Conservation (phyloP, 352 stramenopile species). For the Phytophthora brassicae region DNA sequence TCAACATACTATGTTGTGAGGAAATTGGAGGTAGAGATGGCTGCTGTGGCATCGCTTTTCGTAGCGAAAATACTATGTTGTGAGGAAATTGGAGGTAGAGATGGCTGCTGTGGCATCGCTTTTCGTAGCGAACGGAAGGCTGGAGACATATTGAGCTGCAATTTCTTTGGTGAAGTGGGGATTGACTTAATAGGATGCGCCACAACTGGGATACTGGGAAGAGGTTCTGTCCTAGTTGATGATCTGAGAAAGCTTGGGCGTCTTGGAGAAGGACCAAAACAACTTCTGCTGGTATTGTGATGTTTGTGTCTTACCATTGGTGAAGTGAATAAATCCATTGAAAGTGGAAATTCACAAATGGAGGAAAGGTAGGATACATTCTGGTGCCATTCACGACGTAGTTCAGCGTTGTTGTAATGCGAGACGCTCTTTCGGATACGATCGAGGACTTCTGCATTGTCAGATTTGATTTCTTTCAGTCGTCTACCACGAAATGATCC, state of each 20-base stretch:
- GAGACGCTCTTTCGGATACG: conserved; percentile 62
- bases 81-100: conserved; percentile 55
- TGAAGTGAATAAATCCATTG: conserved; percentile 24
- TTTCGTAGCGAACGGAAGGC: conserved; percentile 71
- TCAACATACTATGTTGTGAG: conserved; percentile 22
- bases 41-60: conserved; percentile 68
- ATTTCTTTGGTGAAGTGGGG: conserved; percentile 52
- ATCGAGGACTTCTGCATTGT: conserved; percentile 58
- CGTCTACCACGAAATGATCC: conserved; percentile 48
- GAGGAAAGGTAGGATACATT: conserved; percentile 73
- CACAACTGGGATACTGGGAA: conserved; percentile 33
- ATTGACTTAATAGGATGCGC: conserved; percentile 62
- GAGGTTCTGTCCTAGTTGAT: conserved; percentile 10
- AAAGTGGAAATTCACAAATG: conserved; percentile 64
- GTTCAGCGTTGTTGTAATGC: conserved; percentile 62
- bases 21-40: conserved; percentile 62
- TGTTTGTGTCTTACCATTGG: conserved; percentile 16
- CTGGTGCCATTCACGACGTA: conserved; percentile 65
- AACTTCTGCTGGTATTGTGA: conserved; percentile 7
- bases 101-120: conserved; percentile 61
- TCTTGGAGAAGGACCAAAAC: conserved; percentile 21
- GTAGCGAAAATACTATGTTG: conserved; percentile 40
- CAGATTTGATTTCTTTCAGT: conserved; percentile 64
- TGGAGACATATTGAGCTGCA: conserved; percentile 58
- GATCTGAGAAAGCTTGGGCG: conserved; percentile 18